Percentiles rank a stretch among this genome's conserved stretches.
phyloP scores from a whole-genome alignment of 2,329 filamentous ascomycete species.

The Fusarium bactridioides region DNA sequence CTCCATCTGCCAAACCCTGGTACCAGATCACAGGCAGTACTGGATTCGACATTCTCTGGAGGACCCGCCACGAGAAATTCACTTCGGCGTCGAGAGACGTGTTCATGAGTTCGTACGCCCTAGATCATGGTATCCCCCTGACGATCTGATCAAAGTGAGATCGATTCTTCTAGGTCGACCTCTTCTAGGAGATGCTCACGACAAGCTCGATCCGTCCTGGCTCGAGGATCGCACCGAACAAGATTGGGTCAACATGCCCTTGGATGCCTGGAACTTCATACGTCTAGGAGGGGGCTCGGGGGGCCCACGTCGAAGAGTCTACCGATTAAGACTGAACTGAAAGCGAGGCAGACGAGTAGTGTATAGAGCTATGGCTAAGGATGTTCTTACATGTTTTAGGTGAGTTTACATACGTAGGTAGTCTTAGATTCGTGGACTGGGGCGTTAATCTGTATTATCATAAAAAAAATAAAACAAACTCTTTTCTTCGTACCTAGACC shows the following conservation, averaged over 20 bases:
- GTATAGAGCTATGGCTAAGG: background rate
- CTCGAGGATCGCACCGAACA: background rate
- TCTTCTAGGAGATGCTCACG: background rate
- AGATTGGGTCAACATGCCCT: background rate
- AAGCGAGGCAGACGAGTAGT: background rate
- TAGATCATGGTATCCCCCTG: background rate
- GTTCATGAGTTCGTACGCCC: background rate
- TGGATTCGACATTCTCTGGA: background rate
- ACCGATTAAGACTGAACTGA: background rate
- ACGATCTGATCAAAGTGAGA: fast-evolving
- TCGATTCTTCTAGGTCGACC: background rate
- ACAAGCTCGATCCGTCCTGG: background rate
- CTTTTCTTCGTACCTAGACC: background rate
- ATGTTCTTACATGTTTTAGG: fast-evolving
- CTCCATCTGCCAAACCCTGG: background rate
- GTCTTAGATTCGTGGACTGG: too few relatives aligned
- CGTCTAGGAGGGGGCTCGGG: too few relatives aligned
- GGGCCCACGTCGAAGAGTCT: too few relatives aligned
- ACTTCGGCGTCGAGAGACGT: fast-evolving
- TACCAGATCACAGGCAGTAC: too few relatives aligned
- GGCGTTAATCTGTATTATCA: background rate
- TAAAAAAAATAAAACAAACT: background rate
- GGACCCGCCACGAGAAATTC: background rate
- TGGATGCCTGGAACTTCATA: background rate
- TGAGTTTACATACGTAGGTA: background rate